Conservation (phyloP, 768 basidiomycete genomes). For the Boletus huronensis region DNA sequence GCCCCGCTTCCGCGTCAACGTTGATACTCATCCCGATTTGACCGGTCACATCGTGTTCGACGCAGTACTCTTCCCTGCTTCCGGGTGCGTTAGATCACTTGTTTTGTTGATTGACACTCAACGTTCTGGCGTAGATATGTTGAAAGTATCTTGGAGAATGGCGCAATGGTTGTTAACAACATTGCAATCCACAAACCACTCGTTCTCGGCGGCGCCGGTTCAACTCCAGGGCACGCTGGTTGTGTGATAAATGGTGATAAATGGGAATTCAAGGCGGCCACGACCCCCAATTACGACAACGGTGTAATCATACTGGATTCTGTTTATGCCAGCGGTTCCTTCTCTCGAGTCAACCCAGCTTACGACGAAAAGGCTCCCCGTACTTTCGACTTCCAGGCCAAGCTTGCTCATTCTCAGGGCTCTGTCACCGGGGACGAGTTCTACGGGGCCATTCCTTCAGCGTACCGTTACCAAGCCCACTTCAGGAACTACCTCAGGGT, state of each 20-base stretch:
- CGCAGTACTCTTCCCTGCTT: constrained; percentile 45
- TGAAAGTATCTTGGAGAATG: constrained; percentile 33
- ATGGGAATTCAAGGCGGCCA: constrained; percentile 31
- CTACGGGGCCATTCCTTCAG: constrained; percentile 16
- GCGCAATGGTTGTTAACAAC: constrained; percentile 29
- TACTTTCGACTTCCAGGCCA: constrained; percentile 22
- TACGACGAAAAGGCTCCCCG: constrained; percentile 23
- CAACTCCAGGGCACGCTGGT: constrained; percentile 20
- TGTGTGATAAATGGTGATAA: constrained; percentile 27
- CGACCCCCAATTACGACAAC: constrained; percentile 20
- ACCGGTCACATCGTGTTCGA: constrained; percentile 44
- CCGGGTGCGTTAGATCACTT: constrained; percentile 35
- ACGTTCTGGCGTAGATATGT: constrained; percentile 15
- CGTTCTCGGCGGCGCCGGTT: constrained; percentile 20
- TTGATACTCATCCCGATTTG: constrained; percentile 33
- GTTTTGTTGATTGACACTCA: background rate
- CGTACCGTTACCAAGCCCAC: constrained; percentile 22
- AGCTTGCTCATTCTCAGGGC: constrained; percentile 19
- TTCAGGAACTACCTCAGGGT: constrained; percentile 29
- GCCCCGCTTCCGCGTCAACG: constrained; percentile 34
- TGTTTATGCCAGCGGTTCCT: constrained; percentile 29
- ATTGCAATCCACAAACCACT: constrained; percentile 30
- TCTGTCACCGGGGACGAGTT: constrained; percentile 19
- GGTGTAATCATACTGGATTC: constrained; percentile 28
- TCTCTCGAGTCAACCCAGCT: constrained; percentile 26